These are phyloP conservation scores for Iris macrosiphon DNA, from an alignment of 106 monocot species.

Conservation along the genomic window DNA sequence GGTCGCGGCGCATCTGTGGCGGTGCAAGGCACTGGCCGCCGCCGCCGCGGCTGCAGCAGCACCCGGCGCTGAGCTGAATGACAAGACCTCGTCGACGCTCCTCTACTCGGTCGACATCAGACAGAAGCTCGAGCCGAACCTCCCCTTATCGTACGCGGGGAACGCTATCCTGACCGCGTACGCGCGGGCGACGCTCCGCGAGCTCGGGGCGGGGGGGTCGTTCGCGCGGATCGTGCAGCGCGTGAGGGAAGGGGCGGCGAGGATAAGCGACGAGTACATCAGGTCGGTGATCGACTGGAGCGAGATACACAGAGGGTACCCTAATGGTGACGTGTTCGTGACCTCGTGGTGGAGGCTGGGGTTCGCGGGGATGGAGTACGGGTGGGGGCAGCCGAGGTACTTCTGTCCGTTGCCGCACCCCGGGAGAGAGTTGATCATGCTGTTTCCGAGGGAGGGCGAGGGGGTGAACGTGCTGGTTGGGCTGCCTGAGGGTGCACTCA, in stretches of 20 bases:
- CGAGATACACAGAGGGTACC: constrained; percentile 22
- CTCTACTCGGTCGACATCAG: constrained; percentile 43
- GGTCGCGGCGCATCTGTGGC: constrained; percentile 37
- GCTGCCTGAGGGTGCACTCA: constrained; percentile 13
- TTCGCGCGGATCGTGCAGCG: constrained; percentile 15
- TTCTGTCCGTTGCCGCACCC: constrained; percentile 31
- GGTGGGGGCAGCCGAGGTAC: constrained; percentile 41
- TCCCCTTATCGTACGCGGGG: constrained; percentile 28
- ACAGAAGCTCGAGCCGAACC: constrained; percentile 8
- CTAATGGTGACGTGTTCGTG: constrained; percentile 35
- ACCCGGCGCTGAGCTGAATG: no score
- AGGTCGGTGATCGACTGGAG: constrained; percentile 54
- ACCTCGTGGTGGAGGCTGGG: constrained; percentile 59
- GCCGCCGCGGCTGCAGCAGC: no score
- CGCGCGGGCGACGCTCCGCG: constrained; percentile 2
- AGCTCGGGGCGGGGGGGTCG: constrained; percentile 11
- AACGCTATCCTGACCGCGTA: constrained; percentile 29
- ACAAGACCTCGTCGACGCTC: constrained; percentile 4
- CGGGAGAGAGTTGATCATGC: constrained; percentile 21
- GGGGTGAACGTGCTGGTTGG: constrained; percentile 38
- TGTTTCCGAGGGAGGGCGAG: constrained; percentile 23
- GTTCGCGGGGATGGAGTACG: constrained; percentile 34
- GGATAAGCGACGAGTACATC: constrained; percentile 36
- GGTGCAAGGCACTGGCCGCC: constrained; percentile 31
- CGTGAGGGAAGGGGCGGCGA: constrained; percentile 14